phyloP scores from a whole-genome alignment of 2,329 filamentous ascomycete genomes.

The Emergomyces pasteurianus region DNA sequence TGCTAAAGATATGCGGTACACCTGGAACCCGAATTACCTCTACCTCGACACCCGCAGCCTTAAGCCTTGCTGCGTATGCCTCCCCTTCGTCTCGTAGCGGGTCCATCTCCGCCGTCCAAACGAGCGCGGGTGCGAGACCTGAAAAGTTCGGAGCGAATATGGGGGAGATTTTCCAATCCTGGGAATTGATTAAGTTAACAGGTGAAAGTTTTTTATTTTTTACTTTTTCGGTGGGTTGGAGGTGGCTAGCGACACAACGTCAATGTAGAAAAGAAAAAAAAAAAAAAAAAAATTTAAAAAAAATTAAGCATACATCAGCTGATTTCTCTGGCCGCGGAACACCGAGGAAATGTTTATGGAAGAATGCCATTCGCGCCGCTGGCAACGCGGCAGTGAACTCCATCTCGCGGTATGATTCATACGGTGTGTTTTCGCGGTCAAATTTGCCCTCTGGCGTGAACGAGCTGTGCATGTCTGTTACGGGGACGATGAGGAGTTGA shows the following conservation, averaged over 20 bases:
- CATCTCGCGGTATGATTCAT: slow-evolving; percentile 30
- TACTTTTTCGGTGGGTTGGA: no score
- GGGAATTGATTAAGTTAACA: background rate
- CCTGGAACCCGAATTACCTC: slow-evolving; percentile 21
- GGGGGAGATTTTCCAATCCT: slow-evolving; percentile 34
- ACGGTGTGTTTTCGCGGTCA: slow-evolving; percentile 25
- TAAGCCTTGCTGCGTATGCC: slow-evolving; percentile 27
- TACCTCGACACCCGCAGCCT: slow-evolving; percentile 23
- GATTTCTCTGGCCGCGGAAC: slow-evolving; percentile 24
- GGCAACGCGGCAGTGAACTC: slow-evolving; percentile 25
- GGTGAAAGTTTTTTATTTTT: background rate
- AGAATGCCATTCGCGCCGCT: slow-evolving; percentile 28
- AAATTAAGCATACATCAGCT: slow-evolving; percentile 20
- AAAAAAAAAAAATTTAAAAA: no score
- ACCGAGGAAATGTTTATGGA: slow-evolving; percentile 28
- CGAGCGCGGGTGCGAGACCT: slow-evolving; percentile 27
- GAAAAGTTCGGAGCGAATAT: slow-evolving; percentile 26
- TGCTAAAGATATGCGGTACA: slow-evolving; percentile 23
- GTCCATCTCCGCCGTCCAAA: slow-evolving; percentile 31
- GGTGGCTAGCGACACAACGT: background rate
- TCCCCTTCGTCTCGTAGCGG: slow-evolving; percentile 32
- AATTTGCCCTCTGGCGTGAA: slow-evolving; percentile 27
- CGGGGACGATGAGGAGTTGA: slow-evolving; percentile 28
- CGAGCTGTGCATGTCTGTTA: slow-evolving; percentile 24
- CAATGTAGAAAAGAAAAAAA: no score